These are phyloP conservation scores for Hyaloscypha bicolor DNA, from an alignment of 495 filamentous ascomycete species.

Conservation along the genomic window DNA sequence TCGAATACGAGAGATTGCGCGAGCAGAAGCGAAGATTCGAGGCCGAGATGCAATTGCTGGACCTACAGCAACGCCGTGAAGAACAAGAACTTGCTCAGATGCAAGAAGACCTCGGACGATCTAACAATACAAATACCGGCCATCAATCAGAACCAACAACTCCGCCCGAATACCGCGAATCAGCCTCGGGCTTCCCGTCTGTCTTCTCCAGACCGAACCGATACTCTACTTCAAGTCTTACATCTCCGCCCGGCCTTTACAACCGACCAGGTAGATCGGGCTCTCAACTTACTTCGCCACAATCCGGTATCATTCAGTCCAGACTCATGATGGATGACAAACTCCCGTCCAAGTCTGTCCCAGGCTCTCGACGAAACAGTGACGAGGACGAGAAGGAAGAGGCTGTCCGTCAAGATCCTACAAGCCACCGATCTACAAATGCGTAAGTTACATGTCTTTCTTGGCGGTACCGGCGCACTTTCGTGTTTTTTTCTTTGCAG, in stretches of 20 bases:
- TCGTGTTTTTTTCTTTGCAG: neutral
- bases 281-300: constrained; percentile 66
- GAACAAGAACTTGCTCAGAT: constrained; percentile 82
- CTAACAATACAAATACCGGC: constrained; percentile 54
- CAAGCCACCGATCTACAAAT: constrained; percentile 66
- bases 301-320: constrained; percentile 53
- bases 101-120: constrained; percentile 69
- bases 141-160: constrained; percentile 93
- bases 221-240: constrained; percentile 81
- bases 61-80: constrained; percentile 77
- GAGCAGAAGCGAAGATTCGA: constrained; percentile 85
- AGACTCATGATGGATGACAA: constrained; percentile 56
- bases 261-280: constrained; percentile 73
- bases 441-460: constrained; percentile 58
- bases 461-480: neutral
- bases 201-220: constrained; percentile 76
- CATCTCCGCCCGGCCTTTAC: constrained; percentile 75
- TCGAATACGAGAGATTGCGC: constrained; percentile 82
- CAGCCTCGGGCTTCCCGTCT: constrained; percentile 64
- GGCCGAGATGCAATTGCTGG: constrained; percentile 82
- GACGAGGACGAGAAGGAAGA: constrained; percentile 76
- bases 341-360: constrained; percentile 79
- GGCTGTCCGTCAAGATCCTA: constrained; percentile 62
- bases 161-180: constrained; percentile 88
- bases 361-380: constrained; percentile 80